phyloP scores from a whole-genome alignment of 257 asterid species.

The Verbena officinalis region DNA sequence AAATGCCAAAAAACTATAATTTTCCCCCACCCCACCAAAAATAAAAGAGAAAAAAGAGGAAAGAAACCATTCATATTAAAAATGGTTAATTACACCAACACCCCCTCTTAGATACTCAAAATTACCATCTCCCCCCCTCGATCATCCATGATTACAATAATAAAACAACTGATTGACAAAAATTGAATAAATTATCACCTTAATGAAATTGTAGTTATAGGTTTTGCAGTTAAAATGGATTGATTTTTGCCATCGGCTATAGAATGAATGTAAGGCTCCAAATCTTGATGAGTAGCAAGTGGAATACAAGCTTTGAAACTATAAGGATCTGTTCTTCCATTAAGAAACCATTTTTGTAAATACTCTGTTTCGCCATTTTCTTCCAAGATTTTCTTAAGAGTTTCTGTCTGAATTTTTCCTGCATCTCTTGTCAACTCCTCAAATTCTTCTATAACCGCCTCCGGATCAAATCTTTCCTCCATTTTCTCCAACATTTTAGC shows the following conservation, averaged over 20 bases:
- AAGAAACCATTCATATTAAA: too few species aligned
- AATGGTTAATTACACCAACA: too few species aligned
- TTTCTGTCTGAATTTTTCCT: conserved; percentile 71
- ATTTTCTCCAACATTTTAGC: conserved; percentile 62
- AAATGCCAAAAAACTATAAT: not conserved
- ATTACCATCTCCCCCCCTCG: too few species aligned
- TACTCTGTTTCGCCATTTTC: conserved; percentile 84
- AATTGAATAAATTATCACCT: conserved; percentile 44
- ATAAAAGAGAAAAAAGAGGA: not conserved
- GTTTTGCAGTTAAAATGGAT: conserved; percentile 68
- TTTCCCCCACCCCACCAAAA: not conserved
- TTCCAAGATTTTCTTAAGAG: conserved; percentile 69
- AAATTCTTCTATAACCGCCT: conserved; percentile 67
- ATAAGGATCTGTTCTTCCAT: conserved; percentile 70
- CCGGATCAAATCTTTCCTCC: conserved; percentile 65
- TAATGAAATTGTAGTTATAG: conserved; percentile 82
- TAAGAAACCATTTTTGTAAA: conserved; percentile 67
- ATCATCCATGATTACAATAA: too few species aligned
- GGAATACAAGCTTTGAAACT: conserved; percentile 72
- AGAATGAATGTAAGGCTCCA: conserved; percentile 75
- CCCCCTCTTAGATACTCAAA: too few species aligned
- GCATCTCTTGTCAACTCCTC: conserved; percentile 72
- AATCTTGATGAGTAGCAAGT: conserved; percentile 68
- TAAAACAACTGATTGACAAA: not conserved
- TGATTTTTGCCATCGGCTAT: conserved; percentile 77